These are phyloP conservation scores for Pichia sp. DNA, from an alignment of 1,139 yeast species.

Conservation along the genomic window DNA sequence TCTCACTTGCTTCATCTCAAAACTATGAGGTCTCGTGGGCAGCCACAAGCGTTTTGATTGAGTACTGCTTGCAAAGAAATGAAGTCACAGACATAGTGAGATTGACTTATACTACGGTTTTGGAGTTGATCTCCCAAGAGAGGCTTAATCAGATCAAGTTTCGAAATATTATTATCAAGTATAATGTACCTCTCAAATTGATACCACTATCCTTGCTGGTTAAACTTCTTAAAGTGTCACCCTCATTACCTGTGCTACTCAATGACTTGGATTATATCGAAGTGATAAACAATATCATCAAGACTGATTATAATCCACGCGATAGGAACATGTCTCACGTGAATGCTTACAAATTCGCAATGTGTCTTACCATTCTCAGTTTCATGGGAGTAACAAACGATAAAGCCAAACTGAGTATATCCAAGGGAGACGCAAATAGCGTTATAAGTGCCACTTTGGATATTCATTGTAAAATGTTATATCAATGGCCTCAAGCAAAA, in stretches of 20 bases:
- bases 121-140: background rate
- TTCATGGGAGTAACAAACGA: slow-evolving; percentile 8
- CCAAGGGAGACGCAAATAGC: background rate
- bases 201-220: slow-evolving; percentile 10
- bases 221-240: background rate
- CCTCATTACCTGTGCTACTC: background rate
- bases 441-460: background rate
- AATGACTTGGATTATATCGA: slow-evolving; percentile 9
- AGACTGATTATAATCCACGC: background rate
- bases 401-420: slow-evolving; percentile 8
- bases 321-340: slow-evolving; percentile 2
- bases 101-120: background rate
- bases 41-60: slow-evolving; percentile 5
- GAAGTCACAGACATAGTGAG: background rate
- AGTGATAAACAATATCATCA: background rate
- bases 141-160: background rate
- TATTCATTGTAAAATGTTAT: slow-evolving; percentile 4
- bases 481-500: background rate
- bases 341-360: slow-evolving; percentile 6
- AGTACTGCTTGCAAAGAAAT: background rate
- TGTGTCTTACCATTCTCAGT: slow-evolving; percentile 11
- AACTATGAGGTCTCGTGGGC: slow-evolving; percentile 9
- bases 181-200: slow-evolving; percentile 2
- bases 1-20: background rate
- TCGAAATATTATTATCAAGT: background rate